These are phyloP conservation scores for Yarrowia divulgata DNA, from an alignment of 805 yeast species.

Conservation along the genomic window DNA sequence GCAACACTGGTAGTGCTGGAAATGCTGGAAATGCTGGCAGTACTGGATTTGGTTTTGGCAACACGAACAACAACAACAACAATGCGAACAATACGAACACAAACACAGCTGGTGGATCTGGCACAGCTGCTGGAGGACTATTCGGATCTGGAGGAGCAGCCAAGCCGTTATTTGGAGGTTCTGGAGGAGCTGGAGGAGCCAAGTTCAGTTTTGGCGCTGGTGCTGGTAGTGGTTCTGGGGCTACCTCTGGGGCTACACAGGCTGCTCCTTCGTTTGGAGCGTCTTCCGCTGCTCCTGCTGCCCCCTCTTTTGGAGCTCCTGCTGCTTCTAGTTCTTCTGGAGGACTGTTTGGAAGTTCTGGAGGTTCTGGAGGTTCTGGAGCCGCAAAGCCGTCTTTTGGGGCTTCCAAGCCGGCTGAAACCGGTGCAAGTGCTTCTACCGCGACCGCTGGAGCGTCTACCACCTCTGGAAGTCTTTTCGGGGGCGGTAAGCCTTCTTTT, in stretches of 20 bases:
- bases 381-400: not conserved
- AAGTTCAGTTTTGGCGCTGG: conserved; percentile 1
- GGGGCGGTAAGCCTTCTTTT: not conserved
- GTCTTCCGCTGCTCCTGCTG: not conserved
- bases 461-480: not conserved
- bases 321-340: not conserved
- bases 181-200: not conserved
- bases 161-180: conserved; percentile 20
- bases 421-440: too few relatives aligned
- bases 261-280: too few relatives aligned
- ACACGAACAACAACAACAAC: not conserved
- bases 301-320: not conserved
- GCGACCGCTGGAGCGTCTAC: too few relatives aligned
- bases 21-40: not conserved
- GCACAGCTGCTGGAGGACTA: not conserved
- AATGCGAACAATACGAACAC: conserved; percentile 2
- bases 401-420: too few relatives aligned
- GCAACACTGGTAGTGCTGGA: too few relatives aligned
- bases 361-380: not conserved
- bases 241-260: too few relatives aligned
- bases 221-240: too few relatives aligned
- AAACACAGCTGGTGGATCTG: not conserved
- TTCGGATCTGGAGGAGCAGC: conserved; percentile 42
- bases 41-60: too few relatives aligned
- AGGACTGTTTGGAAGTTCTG: conserved; percentile 22